A percentile compares a stretch with the other conserved stretches of the same genome.
Conservation (phyloP, 306 rosid species). For the Crotalaria pallida region DNA sequence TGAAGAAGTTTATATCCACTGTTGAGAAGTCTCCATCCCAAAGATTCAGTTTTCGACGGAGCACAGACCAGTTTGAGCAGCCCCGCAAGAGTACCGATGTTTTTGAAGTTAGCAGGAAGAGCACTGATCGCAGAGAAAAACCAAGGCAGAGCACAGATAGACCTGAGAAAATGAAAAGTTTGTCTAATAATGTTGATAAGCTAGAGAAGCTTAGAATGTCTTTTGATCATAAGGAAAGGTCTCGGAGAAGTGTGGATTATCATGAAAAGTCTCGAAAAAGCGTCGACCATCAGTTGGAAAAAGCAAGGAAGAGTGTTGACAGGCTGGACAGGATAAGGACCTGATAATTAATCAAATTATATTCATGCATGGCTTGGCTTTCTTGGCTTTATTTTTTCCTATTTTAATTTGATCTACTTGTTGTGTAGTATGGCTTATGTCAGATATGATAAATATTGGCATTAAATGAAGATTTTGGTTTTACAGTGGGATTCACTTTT, state of each 20-base stretch:
- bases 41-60: constrained; percentile 65
- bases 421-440: constrained; percentile 49
- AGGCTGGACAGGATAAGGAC: constrained; percentile 75
- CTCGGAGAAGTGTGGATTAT: constrained; percentile 82
- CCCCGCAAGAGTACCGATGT: constrained; percentile 82
- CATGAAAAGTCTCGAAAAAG: constrained; percentile 88
- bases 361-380: constrained; percentile 40
- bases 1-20: constrained; percentile 73
- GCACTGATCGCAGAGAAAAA: constrained; percentile 85
- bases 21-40: constrained; percentile 81
- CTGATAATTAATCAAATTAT: constrained; percentile 46
- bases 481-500: constrained; percentile 31
- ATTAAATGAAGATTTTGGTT: constrained; percentile 38
- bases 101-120: constrained; percentile 72
- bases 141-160: constrained; percentile 83
- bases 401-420: constrained; percentile 31
- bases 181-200: constrained; percentile 53
- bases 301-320: constrained; percentile 83
- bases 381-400: constrained; percentile 16
- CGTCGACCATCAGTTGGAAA: constrained; percentile 70
- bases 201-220: constrained; percentile 66
- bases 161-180: constrained; percentile 64
- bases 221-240: constrained; percentile 71
- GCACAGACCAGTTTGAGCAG: constrained; percentile 76
- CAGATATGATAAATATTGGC: constrained; percentile 37